A percentile compares a stretch with the other conserved stretches of the same genome.
phyloP scores from a whole-genome alignment of 495 filamentous ascomycete genomes.

The Hypoxylon fuscum region DNA sequence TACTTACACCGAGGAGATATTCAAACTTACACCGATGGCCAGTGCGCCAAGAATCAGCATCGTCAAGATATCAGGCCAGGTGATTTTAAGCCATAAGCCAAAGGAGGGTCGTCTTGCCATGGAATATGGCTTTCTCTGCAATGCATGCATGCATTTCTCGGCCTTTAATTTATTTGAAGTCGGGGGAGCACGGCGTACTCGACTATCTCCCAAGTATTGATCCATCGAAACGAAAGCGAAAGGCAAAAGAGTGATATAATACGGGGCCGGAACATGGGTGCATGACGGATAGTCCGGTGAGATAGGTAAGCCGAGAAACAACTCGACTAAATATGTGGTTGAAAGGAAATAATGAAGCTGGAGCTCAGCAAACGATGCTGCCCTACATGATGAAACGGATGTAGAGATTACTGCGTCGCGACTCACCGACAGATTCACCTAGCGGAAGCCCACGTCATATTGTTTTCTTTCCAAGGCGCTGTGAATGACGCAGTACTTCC shows the following conservation, averaged over 20 bases:
- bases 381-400: not conserved
- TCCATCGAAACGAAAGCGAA: constrained; percentile 15
- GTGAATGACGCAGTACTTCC: no score
- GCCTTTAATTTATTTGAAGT: not conserved
- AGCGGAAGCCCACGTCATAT: not conserved
- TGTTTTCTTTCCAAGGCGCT: not conserved
- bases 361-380: not conserved
- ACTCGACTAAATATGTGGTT: not conserved
- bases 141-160: not conserved
- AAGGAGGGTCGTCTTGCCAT: constrained; percentile 53
- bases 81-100: constrained; percentile 54
- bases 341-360: not conserved
- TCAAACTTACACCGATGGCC: constrained; percentile 52
- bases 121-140: constrained; percentile 24
- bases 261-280: not conserved
- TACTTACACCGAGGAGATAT: not conserved
- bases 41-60: constrained; percentile 56
- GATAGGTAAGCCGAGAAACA: not conserved
- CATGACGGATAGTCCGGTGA: not conserved
- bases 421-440: not conserved
- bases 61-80: constrained; percentile 58
- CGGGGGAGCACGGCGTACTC: constrained; percentile 11
- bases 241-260: not conserved
- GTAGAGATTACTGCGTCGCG: not conserved
- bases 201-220: constrained; percentile 27